Evolutionary conservation across 805 yeast genomes (phyloP), one percentile per base, ranked within the genome.

Genomic region (Scheffersomyces ergatensis): DNA sequence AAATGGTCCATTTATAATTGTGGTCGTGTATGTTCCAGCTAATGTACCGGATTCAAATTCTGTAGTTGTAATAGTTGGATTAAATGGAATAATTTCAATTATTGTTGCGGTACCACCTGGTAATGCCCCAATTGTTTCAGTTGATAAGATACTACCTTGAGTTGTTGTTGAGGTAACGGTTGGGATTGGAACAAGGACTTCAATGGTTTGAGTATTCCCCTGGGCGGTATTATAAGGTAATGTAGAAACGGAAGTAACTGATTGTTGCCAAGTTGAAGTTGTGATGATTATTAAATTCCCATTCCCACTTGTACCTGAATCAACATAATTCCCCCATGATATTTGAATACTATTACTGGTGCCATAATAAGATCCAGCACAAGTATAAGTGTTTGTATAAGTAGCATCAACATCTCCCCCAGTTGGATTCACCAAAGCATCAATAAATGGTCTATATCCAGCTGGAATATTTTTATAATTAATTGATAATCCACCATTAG

Each of bases 1-100:
- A 15, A 39, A 38, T 11, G 27, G 29, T 9, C 41, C 38, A 17
- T 31, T 36, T 7, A 32, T 24, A 8, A 37, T 23, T 1, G 32
- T 29, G 11, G 18, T 15, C 5, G 18, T 14, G 18, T 17, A 14
- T 6, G 32, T 29, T 5, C 11, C 5, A 8, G 32, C n/a, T n/a
- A n/a, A n/a, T n/a, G n/a, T n/a, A 14, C 32, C 32, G 17, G 32
- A 8, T 18, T 18, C n/a, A 5, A 13, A 5, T 14, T 4, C 15
- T 5, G 32, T 29, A 14, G 17, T n/a, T 5, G 32, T 29, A 14
- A 29, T 13, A n/a, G 18, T 15, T 14, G 32, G 32, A 14, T 14
- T 29, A 53, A 21, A 21, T 14, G 32, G 32, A 5, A 29, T 5
- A 12, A 8, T 13, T n/a, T 8, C 32, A 4, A 29, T 15, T 8